Conservation (phyloP, 352 stramenopile genomes). For the Pythium inflatum region DNA sequence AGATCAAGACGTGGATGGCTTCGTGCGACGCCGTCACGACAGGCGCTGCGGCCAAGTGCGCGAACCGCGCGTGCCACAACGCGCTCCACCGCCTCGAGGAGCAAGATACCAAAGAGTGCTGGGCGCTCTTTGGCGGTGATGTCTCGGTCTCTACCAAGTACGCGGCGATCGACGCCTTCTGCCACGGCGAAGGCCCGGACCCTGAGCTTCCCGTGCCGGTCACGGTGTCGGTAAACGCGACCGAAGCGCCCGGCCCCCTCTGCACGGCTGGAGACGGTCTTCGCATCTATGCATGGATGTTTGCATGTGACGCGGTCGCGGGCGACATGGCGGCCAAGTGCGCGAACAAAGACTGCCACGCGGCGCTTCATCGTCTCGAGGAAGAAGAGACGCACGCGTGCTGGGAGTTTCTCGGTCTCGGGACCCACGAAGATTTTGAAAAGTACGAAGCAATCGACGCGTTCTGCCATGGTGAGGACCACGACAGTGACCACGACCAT, state of each 20-base stretch:
- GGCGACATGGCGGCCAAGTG: slow-evolving; percentile 47
- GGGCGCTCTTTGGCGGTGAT: slow-evolving; percentile 34
- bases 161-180: slow-evolving; percentile 43
- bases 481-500: slow-evolving; percentile 30
- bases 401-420: slow-evolving; percentile 39
- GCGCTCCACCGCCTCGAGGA: slow-evolving; percentile 48
- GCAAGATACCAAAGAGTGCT: slow-evolving; percentile 46
- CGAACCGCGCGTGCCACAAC: slow-evolving; percentile 37
- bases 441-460: slow-evolving; percentile 47
- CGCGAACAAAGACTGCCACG: slow-evolving; percentile 37
- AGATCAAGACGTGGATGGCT: slow-evolving; percentile 33
- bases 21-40: slow-evolving; percentile 41
- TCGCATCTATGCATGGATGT: slow-evolving; percentile 27
- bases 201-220: slow-evolving; percentile 31
- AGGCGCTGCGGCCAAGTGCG: slow-evolving; percentile 45
- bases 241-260: not conserved
- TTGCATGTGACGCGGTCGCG: slow-evolving; percentile 42
- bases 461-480: slow-evolving; percentile 46
- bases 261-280: slow-evolving; percentile 17
- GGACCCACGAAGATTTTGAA: slow-evolving; percentile 41
- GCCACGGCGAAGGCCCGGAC: slow-evolving; percentile 44
- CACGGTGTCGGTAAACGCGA: not conserved
- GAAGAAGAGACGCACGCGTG: slow-evolving; percentile 47
- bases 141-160: slow-evolving; percentile 45
- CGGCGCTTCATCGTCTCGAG: slow-evolving; percentile 43